Conservation (phyloP, 2,329 filamentous ascomycete species). For the Rhexocercosporidium sp. region DNA sequence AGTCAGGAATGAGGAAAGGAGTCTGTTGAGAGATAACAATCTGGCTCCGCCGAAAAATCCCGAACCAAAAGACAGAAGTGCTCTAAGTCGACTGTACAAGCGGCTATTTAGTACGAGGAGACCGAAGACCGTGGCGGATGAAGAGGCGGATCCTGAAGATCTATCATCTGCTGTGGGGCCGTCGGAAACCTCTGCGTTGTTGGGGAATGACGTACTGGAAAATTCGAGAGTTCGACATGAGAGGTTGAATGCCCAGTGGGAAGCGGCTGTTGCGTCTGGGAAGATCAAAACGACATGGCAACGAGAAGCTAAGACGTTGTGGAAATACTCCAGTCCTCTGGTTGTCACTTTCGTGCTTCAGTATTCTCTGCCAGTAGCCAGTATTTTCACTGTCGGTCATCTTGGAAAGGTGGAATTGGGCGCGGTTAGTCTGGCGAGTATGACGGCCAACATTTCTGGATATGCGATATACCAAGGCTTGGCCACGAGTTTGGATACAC, state of each 20-base stretch:
- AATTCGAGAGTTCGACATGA: conserved; percentile 57
- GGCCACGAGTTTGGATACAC: conserved; percentile 86
- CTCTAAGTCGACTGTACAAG: conserved; percentile 48
- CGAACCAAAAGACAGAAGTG: conserved; percentile 41
- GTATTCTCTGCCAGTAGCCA: conserved; percentile 83
- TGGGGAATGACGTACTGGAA: conserved; percentile 47
- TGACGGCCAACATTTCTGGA: conserved; percentile 81
- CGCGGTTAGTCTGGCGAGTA: conserved; percentile 71
- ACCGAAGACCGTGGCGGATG: conserved; percentile 46
- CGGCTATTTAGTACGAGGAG: conserved; percentile 62
- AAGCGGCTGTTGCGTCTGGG: conserved; percentile 80
- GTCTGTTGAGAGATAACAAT: conserved; percentile 68
- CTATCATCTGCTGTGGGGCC: conserved; percentile 36
- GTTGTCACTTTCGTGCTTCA: conserved; percentile 79
- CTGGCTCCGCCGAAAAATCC: conserved; percentile 66
- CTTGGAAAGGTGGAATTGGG: conserved; percentile 74
- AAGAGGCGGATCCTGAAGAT: conserved; percentile 42
- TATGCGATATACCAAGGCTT: conserved; percentile 83
- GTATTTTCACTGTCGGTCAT: conserved; percentile 78
- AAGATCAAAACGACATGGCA: conserved; percentile 90
- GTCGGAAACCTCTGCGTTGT: conserved; percentile 47
- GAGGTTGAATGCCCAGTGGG: conserved; percentile 76
- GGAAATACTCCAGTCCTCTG: conserved; percentile 72
- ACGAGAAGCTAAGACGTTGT: conserved; percentile 82
- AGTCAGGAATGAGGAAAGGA: conserved; percentile 62